Conservation (phyloP, 1,139 yeast species). For the Yamadazyma buinensis region DNA sequence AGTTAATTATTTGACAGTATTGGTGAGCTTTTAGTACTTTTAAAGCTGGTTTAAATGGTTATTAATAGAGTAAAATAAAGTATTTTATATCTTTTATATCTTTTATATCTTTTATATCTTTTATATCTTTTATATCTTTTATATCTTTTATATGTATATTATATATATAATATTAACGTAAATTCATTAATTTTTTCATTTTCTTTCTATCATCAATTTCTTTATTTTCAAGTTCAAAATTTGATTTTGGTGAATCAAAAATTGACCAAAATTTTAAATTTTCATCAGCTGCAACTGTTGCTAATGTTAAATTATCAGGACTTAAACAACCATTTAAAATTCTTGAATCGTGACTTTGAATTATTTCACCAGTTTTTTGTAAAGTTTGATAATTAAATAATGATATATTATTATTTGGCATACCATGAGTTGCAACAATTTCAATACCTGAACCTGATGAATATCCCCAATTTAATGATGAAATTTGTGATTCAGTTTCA, state of each 20-base stretch:
- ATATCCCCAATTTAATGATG: slow-evolving; percentile 89
- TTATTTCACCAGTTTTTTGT: slow-evolving; percentile 84
- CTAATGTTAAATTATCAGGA: slow-evolving; percentile 86
- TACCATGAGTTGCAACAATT: slow-evolving; percentile 92
- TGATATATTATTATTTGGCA: slow-evolving; percentile 80
- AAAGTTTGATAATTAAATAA: slow-evolving; percentile 84
- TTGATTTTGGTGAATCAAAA: slow-evolving; percentile 56
- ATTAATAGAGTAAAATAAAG: too few species aligned
- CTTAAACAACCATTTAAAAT: slow-evolving; percentile 80
- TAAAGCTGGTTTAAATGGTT: too few species aligned
- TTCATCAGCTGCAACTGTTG: slow-evolving; percentile 96
- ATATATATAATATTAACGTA: too few species aligned
- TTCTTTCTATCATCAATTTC: slow-evolving; percentile 29
- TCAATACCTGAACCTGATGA: slow-evolving; percentile 72
- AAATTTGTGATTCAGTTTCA: slow-evolving; percentile 91
- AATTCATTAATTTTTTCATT: slow-evolving; percentile 25
- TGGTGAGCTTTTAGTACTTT: too few species aligned
- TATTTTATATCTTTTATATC: too few species aligned
- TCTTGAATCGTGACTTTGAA: slow-evolving; percentile 85
- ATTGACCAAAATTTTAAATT: slow-evolving; percentile 93
- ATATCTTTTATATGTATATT: too few species aligned
- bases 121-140: too few species aligned
- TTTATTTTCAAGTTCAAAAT: slow-evolving; percentile 23
- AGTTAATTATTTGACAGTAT: too few species aligned
- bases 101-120: too few species aligned